Evolutionary conservation across 2,329 filamentous ascomycete species (phyloP).

Genomic region (Fusarium pseudoanthophilum): DNA sequence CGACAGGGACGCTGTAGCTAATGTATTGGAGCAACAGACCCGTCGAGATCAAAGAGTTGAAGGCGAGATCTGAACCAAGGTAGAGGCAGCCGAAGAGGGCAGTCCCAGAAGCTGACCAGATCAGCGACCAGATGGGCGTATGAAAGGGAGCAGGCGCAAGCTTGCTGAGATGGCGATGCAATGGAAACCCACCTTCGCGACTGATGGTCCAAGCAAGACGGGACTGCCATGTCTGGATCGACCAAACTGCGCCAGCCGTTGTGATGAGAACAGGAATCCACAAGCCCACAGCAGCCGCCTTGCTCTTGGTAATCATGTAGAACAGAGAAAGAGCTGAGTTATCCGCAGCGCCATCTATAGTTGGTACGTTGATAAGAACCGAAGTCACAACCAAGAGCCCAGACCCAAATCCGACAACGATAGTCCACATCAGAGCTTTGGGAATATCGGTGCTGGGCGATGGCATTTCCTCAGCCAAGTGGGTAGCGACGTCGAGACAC

Average conservation of each 20-base stretch:
- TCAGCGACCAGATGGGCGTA: neutral
- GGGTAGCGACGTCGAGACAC: neutral
- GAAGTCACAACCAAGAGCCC: slow-evolving; percentile 1
- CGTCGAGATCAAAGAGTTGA: slow-evolving; percentile 8
- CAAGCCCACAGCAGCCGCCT: neutral
- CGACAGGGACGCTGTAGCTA: slow-evolving; percentile 1
- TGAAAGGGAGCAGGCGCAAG: slow-evolving; percentile 1
- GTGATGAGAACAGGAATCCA: slow-evolving; percentile 4
- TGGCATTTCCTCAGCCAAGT: slow-evolving; percentile 12
- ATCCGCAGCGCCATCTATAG: neutral
- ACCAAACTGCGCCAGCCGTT: neutral
- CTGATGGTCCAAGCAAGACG: neutral
- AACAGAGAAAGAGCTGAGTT: slow-evolving; percentile 8
- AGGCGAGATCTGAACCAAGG: slow-evolving; percentile 1
- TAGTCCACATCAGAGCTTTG: slow-evolving; percentile 10
- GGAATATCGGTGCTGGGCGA: neutral
- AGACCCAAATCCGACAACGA: neutral
- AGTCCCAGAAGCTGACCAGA: neutral
- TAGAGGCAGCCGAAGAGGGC: slow-evolving; percentile 4
- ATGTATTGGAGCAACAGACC: neutral
- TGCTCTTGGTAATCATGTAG: neutral
- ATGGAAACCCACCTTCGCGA: slow-evolving; percentile 3
- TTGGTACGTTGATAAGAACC: neutral
- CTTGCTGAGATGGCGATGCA: slow-evolving; percentile 3
- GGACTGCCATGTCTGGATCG: slow-evolving; percentile 11